Percentiles rank a stretch among this genome's conserved stretches.
These are phyloP conservation scores for Fusarium nygamai DNA, from an alignment of 2,329 filamentous ascomycete species.

Conservation along the genomic window DNA sequence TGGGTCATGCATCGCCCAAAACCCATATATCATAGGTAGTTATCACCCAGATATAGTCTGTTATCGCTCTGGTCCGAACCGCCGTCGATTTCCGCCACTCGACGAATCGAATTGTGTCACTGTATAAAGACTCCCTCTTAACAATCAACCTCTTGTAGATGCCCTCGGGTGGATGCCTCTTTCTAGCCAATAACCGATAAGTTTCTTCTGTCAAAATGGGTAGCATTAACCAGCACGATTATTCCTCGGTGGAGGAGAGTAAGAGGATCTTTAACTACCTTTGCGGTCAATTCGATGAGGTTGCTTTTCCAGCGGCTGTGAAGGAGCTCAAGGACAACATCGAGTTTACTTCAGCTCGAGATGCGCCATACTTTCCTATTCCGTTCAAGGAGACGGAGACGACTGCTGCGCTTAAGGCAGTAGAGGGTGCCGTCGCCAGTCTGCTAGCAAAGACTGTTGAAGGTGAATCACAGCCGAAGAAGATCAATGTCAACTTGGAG, in stretches of 20 bases:
- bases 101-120: neutral
- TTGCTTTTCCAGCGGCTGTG: conserved; percentile 45
- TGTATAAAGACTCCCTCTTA: conserved; percentile 22
- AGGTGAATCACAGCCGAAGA: conserved; percentile 13
- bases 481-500: conserved; percentile 48
- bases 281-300: conserved; percentile 40
- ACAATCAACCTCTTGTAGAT: neutral
- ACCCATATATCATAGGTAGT: neutral
- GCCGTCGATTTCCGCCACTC: conserved; percentile 1
- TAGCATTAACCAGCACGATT: conserved; percentile 21
- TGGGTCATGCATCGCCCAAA: neutral
- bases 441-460: conserved; percentile 45
- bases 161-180: neutral
- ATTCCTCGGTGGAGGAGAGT: conserved; percentile 37
- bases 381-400: conserved; percentile 60
- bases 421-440: conserved; percentile 51
- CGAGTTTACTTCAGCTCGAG: conserved; percentile 48
- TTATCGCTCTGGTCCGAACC: neutral
- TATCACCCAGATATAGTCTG: neutral
- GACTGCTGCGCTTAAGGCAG: conserved; percentile 54
- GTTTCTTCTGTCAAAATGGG: conserved; percentile 8
- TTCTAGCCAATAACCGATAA: neutral
- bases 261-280: conserved; percentile 35
- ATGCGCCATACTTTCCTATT: conserved; percentile 57
- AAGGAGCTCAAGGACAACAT: conserved; percentile 39